Evolutionary conservation across 2,329 filamentous ascomycete genomes (phyloP), one percentile per base, ranked within the genome.

Genomic region (Cercospora sp.): DNA sequence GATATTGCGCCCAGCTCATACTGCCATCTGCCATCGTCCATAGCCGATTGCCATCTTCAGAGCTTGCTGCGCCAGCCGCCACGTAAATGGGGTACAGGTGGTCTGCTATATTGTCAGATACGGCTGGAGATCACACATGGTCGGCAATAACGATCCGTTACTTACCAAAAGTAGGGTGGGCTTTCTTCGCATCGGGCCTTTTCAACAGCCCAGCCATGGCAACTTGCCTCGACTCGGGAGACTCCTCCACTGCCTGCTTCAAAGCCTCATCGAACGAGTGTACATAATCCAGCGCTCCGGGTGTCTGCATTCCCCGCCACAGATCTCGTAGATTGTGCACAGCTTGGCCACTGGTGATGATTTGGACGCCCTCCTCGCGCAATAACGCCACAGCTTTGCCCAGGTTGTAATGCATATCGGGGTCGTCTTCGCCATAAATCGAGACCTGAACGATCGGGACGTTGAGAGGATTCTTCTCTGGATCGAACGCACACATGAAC

Each of bases 311-410:
- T 5, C 72, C 69, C 7, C 63, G 53, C 59, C 69, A 72, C 66
- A 77, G 72, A 51, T 81, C 79, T 6, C 78, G 66, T 33, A 80
- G 63, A 65, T 80, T 81, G 51, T 80, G 79, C 3, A 81, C 90
- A 0, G 90, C 89, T 90, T 93, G 92, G 10, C 91, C 91, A 0
- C 89, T 90, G 26, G 86, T 87, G 57, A 93, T 86, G 68, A 93
- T 88, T 60, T 90, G 82, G 62, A 92, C 84, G 18, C 87, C 87
- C 64, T 91, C 85, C 16, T 91, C 87, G 16, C 91, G 86, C 1
- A 93, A 83, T n/a, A 83, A 79, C 8, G 87, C 80, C 2, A 93
- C 82, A 1, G 90, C 90, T 66, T 86, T 83, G 1, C 91, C 91
- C 1, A 93, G 85, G 3, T 82, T 82, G 78, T 89, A 90, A 76